Base-by-base conservation (phyloP, 2,329 filamentous ascomycete species). In the Sarocladium strictum region DNA sequence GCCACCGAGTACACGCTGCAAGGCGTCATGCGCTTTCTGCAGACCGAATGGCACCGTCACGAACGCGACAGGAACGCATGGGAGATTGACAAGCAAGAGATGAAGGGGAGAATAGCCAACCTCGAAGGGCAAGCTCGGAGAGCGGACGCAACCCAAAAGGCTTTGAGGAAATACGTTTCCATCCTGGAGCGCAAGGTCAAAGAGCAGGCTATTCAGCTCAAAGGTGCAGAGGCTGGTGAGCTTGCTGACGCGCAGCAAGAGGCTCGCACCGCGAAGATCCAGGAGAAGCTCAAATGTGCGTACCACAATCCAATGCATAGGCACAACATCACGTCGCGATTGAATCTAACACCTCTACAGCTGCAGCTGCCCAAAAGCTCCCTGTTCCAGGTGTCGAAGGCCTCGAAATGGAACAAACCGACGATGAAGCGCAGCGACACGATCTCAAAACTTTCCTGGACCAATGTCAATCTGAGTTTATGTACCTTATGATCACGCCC, bases 51-150 rank as follows among this genome's bases (percentile, higher is more conserved):
- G 94, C 94, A 99, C 73, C 87, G 90, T 62, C 93, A 99, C 71
- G 94, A 99, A 74, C 89, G 94, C 72, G 94, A 97, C 68, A 85
- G 94, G 64, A 99, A 99, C 73, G 87, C 91, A 35, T 99, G 94
- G 94, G 94, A 99, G 72, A 99, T 99, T 68, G 94, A 99, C 73
- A 87, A 91, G 67, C 94, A 96, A 64, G 94, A 99, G 75, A 97
- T 99, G 94, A 96, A 96, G 76, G 91, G 90, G 62, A 86, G 95
- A 66, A 97, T 99, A 74, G 93, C 93, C 53, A 88, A 89, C 65
- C 83, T 97, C 60, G 94, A 99, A 72, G 94, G 94, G 54, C 90
- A 96, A 62, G 83, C 87, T 29, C 81, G 92, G 60, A 90, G 93
- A 61, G 87, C 89, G 52, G 94, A 96, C 71, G 87, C 89, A 58